Conservation (phyloP, 148 eudicot species). For the Linanthus parryae region DNA sequence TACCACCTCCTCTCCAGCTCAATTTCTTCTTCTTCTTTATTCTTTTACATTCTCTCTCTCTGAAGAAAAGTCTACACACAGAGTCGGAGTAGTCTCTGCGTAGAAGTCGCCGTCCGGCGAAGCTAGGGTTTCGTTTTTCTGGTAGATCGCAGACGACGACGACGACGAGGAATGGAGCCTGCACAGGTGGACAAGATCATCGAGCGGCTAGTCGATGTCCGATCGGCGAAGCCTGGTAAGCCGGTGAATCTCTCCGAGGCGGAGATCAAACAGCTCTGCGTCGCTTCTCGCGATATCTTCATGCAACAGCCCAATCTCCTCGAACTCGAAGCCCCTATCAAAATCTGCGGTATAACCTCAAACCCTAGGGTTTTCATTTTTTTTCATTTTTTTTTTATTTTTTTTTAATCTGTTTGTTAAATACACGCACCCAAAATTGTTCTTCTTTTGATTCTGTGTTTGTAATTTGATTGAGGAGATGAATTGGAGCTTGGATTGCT, state of each 20-base stretch:
- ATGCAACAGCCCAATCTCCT: slow-evolving; percentile 81
- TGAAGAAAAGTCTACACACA: too few species aligned
- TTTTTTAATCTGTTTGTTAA: not conserved
- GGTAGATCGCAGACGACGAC: not conserved
- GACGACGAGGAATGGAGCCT: slow-evolving; percentile 32
- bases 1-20: too few species aligned
- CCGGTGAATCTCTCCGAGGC: slow-evolving; percentile 78
- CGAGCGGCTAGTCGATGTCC: slow-evolving; percentile 69
- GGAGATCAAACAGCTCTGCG: slow-evolving; percentile 90
- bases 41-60: too few species aligned
- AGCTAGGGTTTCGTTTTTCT: slow-evolving; percentile 2
- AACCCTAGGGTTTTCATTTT: too few species aligned
- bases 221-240: slow-evolving; percentile 80
- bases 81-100: too few species aligned
- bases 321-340: slow-evolving; percentile 88
- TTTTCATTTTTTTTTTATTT: too few species aligned
- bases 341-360: slow-evolving; percentile 63
- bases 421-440: not conserved
- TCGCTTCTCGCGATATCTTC: slow-evolving; percentile 74
- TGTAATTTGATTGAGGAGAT: too few species aligned
- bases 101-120: too few species aligned
- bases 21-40: too few species aligned
- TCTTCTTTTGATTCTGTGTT: too few species aligned
- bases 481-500: too few species aligned
- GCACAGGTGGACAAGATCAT: slow-evolving; percentile 70